These are phyloP conservation scores for Solanum hybrid DNA, from an alignment of 305 asterid genomes.

Conservation along the genomic window DNA sequence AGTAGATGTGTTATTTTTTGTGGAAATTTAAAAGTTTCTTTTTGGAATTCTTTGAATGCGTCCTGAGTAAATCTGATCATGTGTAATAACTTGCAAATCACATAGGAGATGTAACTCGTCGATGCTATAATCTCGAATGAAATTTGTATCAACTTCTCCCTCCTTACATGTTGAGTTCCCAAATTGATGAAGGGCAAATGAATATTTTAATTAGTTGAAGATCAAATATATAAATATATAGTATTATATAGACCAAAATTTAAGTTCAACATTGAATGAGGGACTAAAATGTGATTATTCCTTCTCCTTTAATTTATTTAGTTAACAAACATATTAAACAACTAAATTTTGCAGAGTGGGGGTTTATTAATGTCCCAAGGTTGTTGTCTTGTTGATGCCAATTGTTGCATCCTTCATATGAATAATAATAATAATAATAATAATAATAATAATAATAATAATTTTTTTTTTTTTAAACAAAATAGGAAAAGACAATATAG, in stretches of 20 bases:
- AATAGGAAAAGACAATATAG: neutral
- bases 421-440: neutral
- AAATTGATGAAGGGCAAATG: neutral
- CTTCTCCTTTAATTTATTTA: neutral
- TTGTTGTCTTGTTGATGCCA: neutral
- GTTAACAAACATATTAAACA: neutral
- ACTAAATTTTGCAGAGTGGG: neutral
- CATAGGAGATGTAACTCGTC: fast-evolving
- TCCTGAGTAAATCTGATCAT: neutral
- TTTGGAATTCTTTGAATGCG: neutral
- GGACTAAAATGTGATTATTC: neutral
- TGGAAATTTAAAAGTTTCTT: neutral
- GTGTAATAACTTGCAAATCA: neutral
- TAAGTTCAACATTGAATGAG: neutral
- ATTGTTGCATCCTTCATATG: neutral
- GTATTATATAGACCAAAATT: neutral
- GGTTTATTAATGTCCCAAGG: neutral
- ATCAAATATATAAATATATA: neutral
- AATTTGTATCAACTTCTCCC: neutral
- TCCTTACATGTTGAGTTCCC: neutral
- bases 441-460: no score
- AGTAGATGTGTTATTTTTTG: neutral
- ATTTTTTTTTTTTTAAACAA: no score
- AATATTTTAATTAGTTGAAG: neutral
- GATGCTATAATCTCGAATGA: neutral